These are phyloP conservation scores for Fusarium foetens DNA, from an alignment of 2,329 filamentous ascomycete genomes.

Conservation along the genomic window DNA sequence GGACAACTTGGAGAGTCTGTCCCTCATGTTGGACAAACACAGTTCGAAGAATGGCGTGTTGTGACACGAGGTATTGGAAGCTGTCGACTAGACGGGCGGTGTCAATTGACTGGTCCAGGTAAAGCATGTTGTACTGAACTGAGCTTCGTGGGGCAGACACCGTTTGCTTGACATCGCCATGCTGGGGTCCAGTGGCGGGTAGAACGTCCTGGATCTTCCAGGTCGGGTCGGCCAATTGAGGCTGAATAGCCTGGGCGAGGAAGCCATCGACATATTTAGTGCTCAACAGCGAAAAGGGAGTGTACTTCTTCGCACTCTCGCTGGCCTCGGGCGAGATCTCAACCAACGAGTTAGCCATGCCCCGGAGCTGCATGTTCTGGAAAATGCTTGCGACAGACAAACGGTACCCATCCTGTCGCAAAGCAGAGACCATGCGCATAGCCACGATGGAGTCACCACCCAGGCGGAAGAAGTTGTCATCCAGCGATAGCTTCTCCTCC, in stretches of 20 bases:
- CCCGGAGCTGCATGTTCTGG: slow-evolving; percentile 43
- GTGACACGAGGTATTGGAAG: slow-evolving; percentile 39
- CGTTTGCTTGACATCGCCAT: slow-evolving; percentile 37
- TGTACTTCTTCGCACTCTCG: slow-evolving; percentile 22
- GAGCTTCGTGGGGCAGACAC: slow-evolving; percentile 39
- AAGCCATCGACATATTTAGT: slow-evolving; percentile 30
- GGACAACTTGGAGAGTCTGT: slow-evolving; percentile 36
- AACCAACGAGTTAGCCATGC: slow-evolving; percentile 36
- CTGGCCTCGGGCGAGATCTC: slow-evolving; percentile 8
- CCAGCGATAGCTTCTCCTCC: slow-evolving; percentile 38
- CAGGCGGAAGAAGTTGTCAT: slow-evolving; percentile 46
- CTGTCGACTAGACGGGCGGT: slow-evolving; percentile 22
- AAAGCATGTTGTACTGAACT: slow-evolving; percentile 45
- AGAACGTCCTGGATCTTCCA: slow-evolving; percentile 41
- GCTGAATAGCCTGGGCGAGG: slow-evolving; percentile 21
- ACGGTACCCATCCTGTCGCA: slow-evolving; percentile 38
- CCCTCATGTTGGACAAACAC: slow-evolving; percentile 37
- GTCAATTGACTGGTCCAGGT: slow-evolving; percentile 41
- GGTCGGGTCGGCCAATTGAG: slow-evolving; percentile 27
- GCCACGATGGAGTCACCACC: slow-evolving; percentile 43
- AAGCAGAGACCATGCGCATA: slow-evolving; percentile 43
- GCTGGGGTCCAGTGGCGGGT: slow-evolving; percentile 37
- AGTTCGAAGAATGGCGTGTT: slow-evolving; percentile 41
- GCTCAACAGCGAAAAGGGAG: slow-evolving; percentile 36
- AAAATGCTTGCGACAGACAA: slow-evolving; percentile 45